These are phyloP conservation scores for Dillenia suffruticosa DNA, from an alignment of 164 flowering plant genomes.

Conservation along the genomic window DNA sequence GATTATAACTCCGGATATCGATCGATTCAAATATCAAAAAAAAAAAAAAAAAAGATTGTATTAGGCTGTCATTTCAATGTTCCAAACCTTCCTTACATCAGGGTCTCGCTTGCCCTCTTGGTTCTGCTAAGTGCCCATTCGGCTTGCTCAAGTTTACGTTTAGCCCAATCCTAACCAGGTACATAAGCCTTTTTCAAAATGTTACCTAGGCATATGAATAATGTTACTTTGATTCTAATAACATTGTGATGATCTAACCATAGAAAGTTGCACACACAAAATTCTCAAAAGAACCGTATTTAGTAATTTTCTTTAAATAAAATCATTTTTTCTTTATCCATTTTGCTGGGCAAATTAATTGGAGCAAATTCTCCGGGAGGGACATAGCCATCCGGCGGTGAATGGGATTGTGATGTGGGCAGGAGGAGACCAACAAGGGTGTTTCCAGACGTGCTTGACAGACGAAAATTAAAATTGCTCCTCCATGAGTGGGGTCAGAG, in stretches of 20 bases:
- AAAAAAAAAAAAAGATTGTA: background rate
- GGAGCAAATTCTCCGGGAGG: constrained; percentile 2
- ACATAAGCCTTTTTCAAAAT: background rate
- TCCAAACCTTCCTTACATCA: constrained; percentile 16
- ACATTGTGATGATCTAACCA: too few relatives aligned
- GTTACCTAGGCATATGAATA: too few relatives aligned
- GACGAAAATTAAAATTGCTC: constrained; percentile 8
- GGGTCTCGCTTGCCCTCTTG: constrained; percentile 14
- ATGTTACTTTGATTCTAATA: too few relatives aligned
- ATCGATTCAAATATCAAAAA: too few relatives aligned
- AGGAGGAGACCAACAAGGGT: background rate
- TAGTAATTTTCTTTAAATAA: too few relatives aligned
- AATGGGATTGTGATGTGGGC: constrained; percentile 19
- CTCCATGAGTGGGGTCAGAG: constrained; percentile 5
- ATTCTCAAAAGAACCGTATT: too few relatives aligned
- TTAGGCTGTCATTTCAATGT: constrained; percentile 19
- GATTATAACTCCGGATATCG: too few relatives aligned
- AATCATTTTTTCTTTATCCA: too few relatives aligned
- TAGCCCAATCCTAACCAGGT: constrained; percentile 10
- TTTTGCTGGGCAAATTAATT: too few relatives aligned
- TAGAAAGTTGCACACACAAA: too few relatives aligned
- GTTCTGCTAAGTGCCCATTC: constrained; percentile 4
- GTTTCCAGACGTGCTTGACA: constrained; percentile 14
- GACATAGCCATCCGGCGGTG: constrained; percentile 13
- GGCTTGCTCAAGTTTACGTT: constrained; percentile 19